These are phyloP conservation scores for Backusella australiensis DNA, from an alignment of 192 early-diverging fungal genomes.

Conservation along the genomic window DNA sequence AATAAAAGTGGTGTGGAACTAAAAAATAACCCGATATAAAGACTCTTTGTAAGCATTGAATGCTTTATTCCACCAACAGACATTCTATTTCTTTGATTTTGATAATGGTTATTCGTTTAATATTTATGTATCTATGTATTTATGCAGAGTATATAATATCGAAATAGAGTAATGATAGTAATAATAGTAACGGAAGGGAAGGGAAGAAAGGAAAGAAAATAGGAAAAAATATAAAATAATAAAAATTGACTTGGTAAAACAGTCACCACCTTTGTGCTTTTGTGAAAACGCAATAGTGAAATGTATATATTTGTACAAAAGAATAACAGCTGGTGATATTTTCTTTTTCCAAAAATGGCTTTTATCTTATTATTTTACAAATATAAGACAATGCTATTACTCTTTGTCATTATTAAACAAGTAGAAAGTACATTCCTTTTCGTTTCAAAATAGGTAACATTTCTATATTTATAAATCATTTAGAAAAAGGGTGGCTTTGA, in stretches of 20 bases:
- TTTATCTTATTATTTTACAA: not conserved
- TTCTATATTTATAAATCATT: not conserved
- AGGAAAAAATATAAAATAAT: not conserved
- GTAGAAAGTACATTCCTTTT: not conserved
- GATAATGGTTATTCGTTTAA: not conserved
- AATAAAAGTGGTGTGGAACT: slow-evolving; percentile 2
- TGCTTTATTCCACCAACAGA: not conserved
- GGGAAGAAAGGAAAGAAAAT: not conserved
- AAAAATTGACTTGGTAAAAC: not conserved
- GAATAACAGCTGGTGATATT: not conserved
- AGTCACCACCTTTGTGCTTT: not conserved
- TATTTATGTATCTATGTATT: not conserved
- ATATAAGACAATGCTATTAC: not conserved
- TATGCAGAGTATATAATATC: not conserved
- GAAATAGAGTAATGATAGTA: not conserved
- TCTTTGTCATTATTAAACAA: not conserved
- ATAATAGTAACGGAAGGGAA: not conserved
- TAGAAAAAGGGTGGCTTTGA: not conserved
- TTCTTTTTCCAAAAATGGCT: not conserved
- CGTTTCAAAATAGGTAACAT: not conserved
- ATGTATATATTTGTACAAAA: not conserved
- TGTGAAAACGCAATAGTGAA: not conserved
- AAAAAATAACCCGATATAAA: not conserved
- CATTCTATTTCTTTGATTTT: not conserved
- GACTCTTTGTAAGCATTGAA: not conserved